Base-by-base conservation (phyloP, 83 land plant genomes). In the Diphasiastrum complanatum region DNA sequence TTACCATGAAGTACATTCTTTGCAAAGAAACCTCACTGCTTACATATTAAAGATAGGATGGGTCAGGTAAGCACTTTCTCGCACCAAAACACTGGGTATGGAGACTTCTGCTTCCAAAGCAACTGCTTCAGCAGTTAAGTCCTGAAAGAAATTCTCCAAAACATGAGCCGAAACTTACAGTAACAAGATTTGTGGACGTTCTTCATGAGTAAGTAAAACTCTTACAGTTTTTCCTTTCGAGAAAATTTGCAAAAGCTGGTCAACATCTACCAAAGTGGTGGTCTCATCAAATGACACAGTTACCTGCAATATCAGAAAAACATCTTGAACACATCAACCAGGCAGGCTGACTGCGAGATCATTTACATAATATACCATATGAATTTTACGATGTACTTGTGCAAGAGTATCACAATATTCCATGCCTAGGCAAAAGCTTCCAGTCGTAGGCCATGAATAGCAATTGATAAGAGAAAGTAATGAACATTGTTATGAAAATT, bases 251-350 rank as follows among this genome's bases (percentile, higher is more conserved):
- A 95, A 79, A 50, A 95, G 79, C 51, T 78, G 72, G 58, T 95
- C 83, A 10, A 95, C 87, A 75, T 95, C 99, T 41, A 79, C 97
- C 59, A 95, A 62, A 10, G 85, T 90, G 6, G 96, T 95, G 18
- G 99, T 95, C 65, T 95, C 99, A 76, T 95, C 99, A 64, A 95
- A 84, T 28, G 99, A 73, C 47, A 84, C 84, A 48, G 99, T 89
- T 41, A 95, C 46, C 99, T 95, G 79, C 71, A n/a, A 65, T 35
- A 30, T 11, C 19, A 59, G 16, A 4, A 59, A 35, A 12, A 8
- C 52, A 49, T 5, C 10, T 20, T 6, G 6, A 6, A 8, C 6
- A 19, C 8, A 10, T 61, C 2, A 8, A 34, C 19, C 4, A 0
- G 65, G 16, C 43, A 27, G 18, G 37, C 5, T 61, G 6, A 27